Percentiles rank a stretch among this genome's conserved stretches.
phyloP scores from a whole-genome alignment of 2,329 filamentous ascomycete species.

The Pyrenochaeta sp. region DNA sequence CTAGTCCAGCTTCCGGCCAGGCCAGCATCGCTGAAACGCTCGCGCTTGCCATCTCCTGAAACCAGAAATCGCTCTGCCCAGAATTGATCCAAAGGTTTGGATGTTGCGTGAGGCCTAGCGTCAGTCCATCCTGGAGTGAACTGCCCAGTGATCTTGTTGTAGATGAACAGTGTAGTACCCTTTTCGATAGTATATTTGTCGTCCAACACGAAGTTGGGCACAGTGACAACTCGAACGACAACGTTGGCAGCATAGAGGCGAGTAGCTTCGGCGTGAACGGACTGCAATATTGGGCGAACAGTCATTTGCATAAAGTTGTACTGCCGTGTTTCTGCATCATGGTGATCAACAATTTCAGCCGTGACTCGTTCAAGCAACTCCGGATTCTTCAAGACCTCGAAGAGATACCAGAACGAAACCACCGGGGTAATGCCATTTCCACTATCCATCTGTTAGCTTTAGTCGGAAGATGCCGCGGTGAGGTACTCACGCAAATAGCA shows the following conservation, averaged over 20 bases:
- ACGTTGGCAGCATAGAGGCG: slow-evolving; percentile 17
- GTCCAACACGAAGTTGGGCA: slow-evolving; percentile 11
- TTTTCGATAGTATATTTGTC: slow-evolving; percentile 16
- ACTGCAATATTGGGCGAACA: slow-evolving; percentile 21
- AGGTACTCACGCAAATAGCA: no score
- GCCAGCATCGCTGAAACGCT: slow-evolving; percentile 21
- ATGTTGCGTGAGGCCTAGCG: slow-evolving; percentile 1
- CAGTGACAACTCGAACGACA: slow-evolving; percentile 10
- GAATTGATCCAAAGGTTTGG: slow-evolving; percentile 11
- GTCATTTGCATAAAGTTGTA: slow-evolving; percentile 20
- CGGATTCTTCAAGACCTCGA: slow-evolving; percentile 14
- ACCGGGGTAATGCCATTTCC: no score
- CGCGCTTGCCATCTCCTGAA: not conserved
- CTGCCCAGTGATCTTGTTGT: slow-evolving; percentile 10
- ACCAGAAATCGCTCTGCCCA: slow-evolving; percentile 23
- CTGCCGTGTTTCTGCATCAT: not conserved
- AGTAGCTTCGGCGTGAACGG: slow-evolving; percentile 19
- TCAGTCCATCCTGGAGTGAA: slow-evolving; percentile 10
- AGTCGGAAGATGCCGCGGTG: no score
- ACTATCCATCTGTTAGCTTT: no score
- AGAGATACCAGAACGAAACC: slow-evolving; percentile 24
- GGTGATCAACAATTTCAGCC: slow-evolving; percentile 1
- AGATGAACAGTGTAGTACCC: slow-evolving; percentile 18
- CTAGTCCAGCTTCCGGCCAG: slow-evolving; percentile 19
- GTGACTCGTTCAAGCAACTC: not conserved